Conservation (phyloP, 164 flowering plant species). For the Protea cynaroides region DNA sequence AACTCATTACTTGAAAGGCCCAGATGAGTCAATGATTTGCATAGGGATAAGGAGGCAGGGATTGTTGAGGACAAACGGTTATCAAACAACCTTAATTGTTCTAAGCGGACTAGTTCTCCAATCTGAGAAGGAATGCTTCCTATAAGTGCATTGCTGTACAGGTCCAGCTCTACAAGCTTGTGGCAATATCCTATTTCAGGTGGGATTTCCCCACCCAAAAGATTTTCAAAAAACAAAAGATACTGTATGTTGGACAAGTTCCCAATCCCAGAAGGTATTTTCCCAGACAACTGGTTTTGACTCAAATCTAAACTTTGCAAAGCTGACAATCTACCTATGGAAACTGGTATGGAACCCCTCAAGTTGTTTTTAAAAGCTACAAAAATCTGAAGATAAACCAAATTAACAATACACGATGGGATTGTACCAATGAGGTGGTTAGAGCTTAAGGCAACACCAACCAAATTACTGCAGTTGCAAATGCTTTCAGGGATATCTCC, state of each 20-base stretch:
- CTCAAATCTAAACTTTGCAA: constrained; percentile 58
- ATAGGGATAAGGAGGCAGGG: too few species aligned
- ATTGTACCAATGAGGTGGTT: constrained; percentile 57
- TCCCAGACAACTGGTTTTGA: constrained; percentile 58
- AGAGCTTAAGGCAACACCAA: constrained; percentile 70
- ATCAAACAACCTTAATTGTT: too few species aligned
- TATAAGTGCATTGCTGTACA: constrained; percentile 59
- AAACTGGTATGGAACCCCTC: constrained; percentile 61
- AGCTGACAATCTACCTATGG: constrained; percentile 55
- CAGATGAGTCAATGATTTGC: too few species aligned
- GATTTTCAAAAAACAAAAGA: constrained; percentile 66
- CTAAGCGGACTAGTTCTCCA: constrained; percentile 29
- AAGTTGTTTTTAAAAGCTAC: constrained; percentile 70
- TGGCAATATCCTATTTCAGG: constrained; percentile 39
- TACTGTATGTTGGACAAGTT: constrained; percentile 69
- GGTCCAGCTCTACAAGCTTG: constrained; percentile 58
- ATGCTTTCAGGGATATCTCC: constrained; percentile 52
- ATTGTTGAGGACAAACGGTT: too few species aligned
- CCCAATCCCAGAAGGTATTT: constrained; percentile 66
- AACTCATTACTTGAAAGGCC: constrained; percentile 1
- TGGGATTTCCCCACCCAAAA: constrained; percentile 68
- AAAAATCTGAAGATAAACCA: constrained; percentile 62
- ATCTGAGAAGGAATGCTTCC: constrained; percentile 62
- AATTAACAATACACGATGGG: constrained; percentile 70
- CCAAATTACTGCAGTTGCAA: constrained; percentile 45